Conservation (phyloP, 345 rosid genomes). For the Brassica rapa region DNA sequence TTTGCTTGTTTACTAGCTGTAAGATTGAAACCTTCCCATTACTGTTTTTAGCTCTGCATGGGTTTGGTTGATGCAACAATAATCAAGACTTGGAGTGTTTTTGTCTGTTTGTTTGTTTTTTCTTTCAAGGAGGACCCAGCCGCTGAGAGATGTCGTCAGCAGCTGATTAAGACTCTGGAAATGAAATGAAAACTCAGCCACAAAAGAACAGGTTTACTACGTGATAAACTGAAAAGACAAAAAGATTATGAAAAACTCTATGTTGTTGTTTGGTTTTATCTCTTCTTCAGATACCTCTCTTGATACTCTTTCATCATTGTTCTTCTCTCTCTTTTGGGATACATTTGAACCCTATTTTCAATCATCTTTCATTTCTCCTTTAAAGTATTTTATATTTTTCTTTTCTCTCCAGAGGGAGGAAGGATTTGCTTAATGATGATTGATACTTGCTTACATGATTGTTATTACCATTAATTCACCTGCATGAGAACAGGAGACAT, state of each 20-base stretch:
- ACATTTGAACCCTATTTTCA: not conserved
- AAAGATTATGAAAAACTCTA: not conserved
- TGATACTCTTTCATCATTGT: slow-evolving; percentile 2
- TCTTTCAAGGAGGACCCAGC: slow-evolving; percentile 30
- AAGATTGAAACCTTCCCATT: slow-evolving; percentile 3
- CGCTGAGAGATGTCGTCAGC: not conserved
- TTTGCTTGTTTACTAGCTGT: slow-evolving; percentile 31
- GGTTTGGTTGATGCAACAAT: slow-evolving; percentile 10
- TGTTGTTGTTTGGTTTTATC: slow-evolving; percentile 15
- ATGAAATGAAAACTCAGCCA: not conserved
- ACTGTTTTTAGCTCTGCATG: not conserved
- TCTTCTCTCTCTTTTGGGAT: not conserved
- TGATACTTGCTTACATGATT: not conserved
- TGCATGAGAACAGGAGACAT: not conserved
- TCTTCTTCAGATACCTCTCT: not conserved
- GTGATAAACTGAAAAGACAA: not conserved
- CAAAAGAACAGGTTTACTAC: not conserved
- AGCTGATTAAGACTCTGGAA: slow-evolving; percentile 29
- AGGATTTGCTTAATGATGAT: slow-evolving; percentile 1
- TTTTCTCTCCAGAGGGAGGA: not conserved
- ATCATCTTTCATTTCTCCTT: not conserved
- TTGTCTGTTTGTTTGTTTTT: not conserved
- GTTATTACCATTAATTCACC: not conserved
- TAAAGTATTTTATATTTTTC: not conserved
- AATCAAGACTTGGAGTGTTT: not conserved